phyloP scores from a whole-genome alignment of 2,329 filamentous ascomycete genomes.

The Colletotrichum musicola region DNA sequence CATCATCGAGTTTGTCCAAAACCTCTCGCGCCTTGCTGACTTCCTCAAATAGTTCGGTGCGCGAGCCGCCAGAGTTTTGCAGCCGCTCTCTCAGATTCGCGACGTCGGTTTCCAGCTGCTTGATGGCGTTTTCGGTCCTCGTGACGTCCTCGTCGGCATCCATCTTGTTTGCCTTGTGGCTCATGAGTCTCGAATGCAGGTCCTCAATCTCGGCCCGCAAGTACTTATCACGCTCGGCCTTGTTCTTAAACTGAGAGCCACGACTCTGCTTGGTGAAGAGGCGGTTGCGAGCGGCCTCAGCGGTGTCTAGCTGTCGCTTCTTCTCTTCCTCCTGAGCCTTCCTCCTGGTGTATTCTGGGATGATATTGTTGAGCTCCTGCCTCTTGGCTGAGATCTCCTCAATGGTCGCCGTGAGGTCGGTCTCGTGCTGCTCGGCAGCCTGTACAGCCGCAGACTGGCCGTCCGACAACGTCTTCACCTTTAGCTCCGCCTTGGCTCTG shows the following conservation, averaged over 20 bases:
- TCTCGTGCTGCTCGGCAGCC: slow-evolving; percentile 76
- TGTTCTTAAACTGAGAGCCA: slow-evolving; percentile 87
- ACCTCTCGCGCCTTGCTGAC: slow-evolving; percentile 83
- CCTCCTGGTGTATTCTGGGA: slow-evolving; percentile 80
- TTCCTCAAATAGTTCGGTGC: slow-evolving; percentile 78
- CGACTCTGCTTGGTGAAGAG: slow-evolving; percentile 94
- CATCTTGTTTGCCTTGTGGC: slow-evolving; percentile 85
- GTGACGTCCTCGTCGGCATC: slow-evolving; percentile 87
- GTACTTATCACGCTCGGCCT: slow-evolving; percentile 88
- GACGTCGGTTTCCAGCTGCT: slow-evolving; percentile 79
- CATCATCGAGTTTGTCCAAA: slow-evolving; percentile 83
- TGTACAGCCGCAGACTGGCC: slow-evolving; percentile 84
- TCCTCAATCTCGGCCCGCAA: slow-evolving; percentile 85
- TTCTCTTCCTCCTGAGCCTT: slow-evolving; percentile 79
- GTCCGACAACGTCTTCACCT: slow-evolving; percentile 84
- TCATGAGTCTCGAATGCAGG: slow-evolving; percentile 79
- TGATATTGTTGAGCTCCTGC: slow-evolving; percentile 78
- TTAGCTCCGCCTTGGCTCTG: slow-evolving; percentile 87
- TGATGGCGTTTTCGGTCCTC: slow-evolving; percentile 78
- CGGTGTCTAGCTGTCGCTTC: slow-evolving; percentile 79
- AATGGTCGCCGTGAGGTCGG: slow-evolving; percentile 79
- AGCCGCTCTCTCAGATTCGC: slow-evolving; percentile 77
- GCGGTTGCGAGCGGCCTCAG: slow-evolving; percentile 80
- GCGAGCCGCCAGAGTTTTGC: slow-evolving; percentile 82
- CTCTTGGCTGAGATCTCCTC: slow-evolving; percentile 82